A percentile compares a stretch with the other conserved stretches of the same genome.
These are phyloP conservation scores for Ustilago loliicola DNA, from an alignment of 1,284 basidiomycete genomes.

Conservation along the genomic window DNA sequence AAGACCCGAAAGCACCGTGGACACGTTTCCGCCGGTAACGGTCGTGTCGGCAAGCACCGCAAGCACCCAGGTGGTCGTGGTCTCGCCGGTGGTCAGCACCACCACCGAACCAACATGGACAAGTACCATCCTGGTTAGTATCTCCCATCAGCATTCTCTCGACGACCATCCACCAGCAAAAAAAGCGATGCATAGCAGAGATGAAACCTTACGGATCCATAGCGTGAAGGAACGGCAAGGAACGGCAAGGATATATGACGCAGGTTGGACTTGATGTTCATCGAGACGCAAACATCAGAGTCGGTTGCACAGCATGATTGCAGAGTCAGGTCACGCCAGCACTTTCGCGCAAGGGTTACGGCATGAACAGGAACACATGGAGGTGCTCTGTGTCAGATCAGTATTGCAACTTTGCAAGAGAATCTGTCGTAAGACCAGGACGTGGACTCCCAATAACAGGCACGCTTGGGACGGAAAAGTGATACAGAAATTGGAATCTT, in stretches of 20 bases:
- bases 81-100: slow-evolving; percentile 99
- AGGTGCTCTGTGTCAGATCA: no score
- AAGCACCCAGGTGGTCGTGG: slow-evolving; percentile 99
- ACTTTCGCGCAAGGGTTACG: no score
- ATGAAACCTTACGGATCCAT: background rate
- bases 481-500: no score
- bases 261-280: no score
- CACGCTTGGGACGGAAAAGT: no score
- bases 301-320: no score
- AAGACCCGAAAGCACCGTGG: slow-evolving; percentile 93
- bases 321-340: no score
- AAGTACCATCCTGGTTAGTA: slow-evolving; percentile 70
- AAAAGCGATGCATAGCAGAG: slow-evolving; percentile 1
- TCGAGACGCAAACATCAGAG: no score
- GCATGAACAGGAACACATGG: no score
- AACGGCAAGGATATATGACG: background rate
- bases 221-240: background rate
- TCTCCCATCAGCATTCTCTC: slow-evolving; percentile 6
- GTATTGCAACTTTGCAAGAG: no score
- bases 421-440: no score
- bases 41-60: slow-evolving; percentile 99
- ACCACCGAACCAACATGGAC: slow-evolving; percentile 82
- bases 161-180: slow-evolving; percentile 9
- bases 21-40: slow-evolving; percentile 91
- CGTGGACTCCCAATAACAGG: no score